A percentile compares a stretch with the other conserved stretches of the same genome.
Conservation (phyloP, 2,329 filamentous ascomycete species). For the Hymenoscyphus linearis region DNA sequence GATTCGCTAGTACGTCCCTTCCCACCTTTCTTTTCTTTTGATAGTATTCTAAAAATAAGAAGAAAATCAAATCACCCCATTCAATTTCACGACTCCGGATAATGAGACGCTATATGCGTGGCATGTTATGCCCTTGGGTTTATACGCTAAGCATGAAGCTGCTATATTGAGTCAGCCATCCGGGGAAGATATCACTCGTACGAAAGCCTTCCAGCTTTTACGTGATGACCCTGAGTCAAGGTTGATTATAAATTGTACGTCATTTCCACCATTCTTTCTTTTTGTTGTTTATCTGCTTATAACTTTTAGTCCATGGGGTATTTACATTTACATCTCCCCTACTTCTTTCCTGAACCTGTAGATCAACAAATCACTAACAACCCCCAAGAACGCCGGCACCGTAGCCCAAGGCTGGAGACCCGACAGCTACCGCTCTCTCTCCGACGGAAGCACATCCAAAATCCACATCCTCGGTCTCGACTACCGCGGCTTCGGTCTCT, state of each 20-base stretch:
- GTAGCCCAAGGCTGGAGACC: conserved; percentile 74
- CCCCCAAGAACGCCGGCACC: conserved; percentile 71
- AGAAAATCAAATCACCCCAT: conserved; percentile 87
- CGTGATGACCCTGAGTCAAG: conserved; percentile 57
- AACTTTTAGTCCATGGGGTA: conserved; percentile 55
- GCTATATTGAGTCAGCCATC: conserved; percentile 47
- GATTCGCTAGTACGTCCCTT: conserved; percentile 66
- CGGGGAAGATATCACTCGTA: conserved; percentile 47
- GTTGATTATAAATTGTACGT: conserved; percentile 58
- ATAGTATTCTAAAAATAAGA: conserved; percentile 2
- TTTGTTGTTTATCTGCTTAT: conserved; percentile 11
- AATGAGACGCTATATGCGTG: conserved; percentile 77
- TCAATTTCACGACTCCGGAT: conserved; percentile 70
- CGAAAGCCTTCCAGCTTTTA: conserved; percentile 56
- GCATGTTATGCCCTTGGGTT: conserved; percentile 78
- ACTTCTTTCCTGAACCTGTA: background rate
- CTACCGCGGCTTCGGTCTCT: conserved; percentile 83
- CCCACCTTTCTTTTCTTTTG: background rate
- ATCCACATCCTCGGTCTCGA: conserved; percentile 85
- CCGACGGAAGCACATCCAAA: conserved; percentile 60
- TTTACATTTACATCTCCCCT: conserved; percentile 9
- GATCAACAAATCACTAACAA: conserved; percentile 6
- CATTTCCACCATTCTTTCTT: conserved; percentile 5
- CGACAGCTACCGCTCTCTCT: conserved; percentile 70
- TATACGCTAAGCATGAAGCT: conserved; percentile 68